Evolutionary conservation across 2,329 filamentous ascomycete species (phyloP), one percentile per base, ranked within the genome.

Genomic region (Rhynchosporium agropyri): DNA sequence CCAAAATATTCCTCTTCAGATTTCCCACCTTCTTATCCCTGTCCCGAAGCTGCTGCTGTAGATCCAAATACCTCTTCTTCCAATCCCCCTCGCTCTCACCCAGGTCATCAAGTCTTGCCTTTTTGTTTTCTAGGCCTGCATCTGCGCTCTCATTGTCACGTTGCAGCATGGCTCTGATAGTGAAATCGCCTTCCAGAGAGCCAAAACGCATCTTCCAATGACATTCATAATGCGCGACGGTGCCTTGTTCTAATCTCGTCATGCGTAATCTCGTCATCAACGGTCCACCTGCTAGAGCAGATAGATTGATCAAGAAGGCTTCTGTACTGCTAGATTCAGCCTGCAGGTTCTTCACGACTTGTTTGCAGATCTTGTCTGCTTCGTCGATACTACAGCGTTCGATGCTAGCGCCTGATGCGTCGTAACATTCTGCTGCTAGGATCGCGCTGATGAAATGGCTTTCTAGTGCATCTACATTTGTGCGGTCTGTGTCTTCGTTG

Each of bases 21-120:
- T 76, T 75, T 59, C 73, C 71, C 58, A 84, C 74, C 68, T 82
- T 80, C 68, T 81, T 80, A 69, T 89, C 85, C 63, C 82, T 81
- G 63, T 84, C 82, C 71, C 80, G 81, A 69, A 90, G 80, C 65
- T 82, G 80, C 48, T 82, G 81, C 70, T 88, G 81, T 68, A 90
- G 77, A 60, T 85, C 81, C 49, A 76, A 77, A 67, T 87, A 86
- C 64, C 79, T 83, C 54, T 74, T 74, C 71, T 83, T 80, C 83
- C 83, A 84, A 55, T 78, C 69, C 28, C 67, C 68, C 20, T 70
- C 70, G 20, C 63, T 64, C 13, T 61, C 67, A 20, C 69, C 72
- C 3, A 54, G 58, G 9, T 45, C 65, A 31, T 20, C 67, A 38
- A 28, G 28, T 28, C 56, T n/a, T 13, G 43, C 28, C 26, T 13